Conservation (phyloP, 2,329 filamentous ascomycete genomes). For the Neophaeococcomyces aloes region DNA sequence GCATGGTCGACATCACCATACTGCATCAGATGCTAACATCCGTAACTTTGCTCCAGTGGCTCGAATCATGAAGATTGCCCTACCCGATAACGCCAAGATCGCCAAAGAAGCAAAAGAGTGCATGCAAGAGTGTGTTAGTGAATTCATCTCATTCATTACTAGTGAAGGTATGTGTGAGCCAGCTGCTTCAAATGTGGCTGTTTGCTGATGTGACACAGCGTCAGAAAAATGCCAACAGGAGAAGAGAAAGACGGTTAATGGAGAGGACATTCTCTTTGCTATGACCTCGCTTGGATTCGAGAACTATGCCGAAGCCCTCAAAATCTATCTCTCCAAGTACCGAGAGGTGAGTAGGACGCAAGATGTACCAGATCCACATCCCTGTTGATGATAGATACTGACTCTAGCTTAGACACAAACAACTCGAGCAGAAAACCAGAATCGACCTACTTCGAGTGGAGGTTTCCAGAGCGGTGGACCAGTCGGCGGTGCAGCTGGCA, state of each 20-base stretch:
- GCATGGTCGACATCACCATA: constrained; percentile 31
- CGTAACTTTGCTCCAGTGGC: constrained; percentile 91
- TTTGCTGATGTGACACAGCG: constrained; percentile 45
- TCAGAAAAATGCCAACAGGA: constrained; percentile 99
- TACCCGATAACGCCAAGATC: constrained; percentile 97
- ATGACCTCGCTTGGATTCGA: constrained; percentile 99
- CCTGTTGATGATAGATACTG: neutral
- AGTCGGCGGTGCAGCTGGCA: constrained; percentile 27
- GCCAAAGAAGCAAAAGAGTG: constrained; percentile 98
- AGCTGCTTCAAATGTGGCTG: constrained; percentile 10
- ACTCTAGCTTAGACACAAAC: constrained; percentile 60
- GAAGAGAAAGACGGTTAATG: constrained; percentile 98
- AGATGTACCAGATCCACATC: constrained; percentile 18
- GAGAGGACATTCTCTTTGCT: constrained; percentile 94
- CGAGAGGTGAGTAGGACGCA: constrained; percentile 66
- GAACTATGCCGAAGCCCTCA: constrained; percentile 95
- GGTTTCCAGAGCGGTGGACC: constrained; percentile 32
- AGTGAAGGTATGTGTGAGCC: constrained; percentile 70
- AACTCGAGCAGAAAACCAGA: constrained; percentile 56
- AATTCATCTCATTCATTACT: constrained; percentile 99
- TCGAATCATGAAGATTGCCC: constrained; percentile 95
- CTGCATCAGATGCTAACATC: constrained; percentile 75
- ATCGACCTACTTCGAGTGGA: constrained; percentile 43
- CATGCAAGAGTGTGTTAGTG: constrained; percentile 99
- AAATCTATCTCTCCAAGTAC: constrained; percentile 96